These are phyloP conservation scores for Keithomyces neogunnii DNA, from an alignment of 2,329 filamentous ascomycete genomes.

Conservation along the genomic window DNA sequence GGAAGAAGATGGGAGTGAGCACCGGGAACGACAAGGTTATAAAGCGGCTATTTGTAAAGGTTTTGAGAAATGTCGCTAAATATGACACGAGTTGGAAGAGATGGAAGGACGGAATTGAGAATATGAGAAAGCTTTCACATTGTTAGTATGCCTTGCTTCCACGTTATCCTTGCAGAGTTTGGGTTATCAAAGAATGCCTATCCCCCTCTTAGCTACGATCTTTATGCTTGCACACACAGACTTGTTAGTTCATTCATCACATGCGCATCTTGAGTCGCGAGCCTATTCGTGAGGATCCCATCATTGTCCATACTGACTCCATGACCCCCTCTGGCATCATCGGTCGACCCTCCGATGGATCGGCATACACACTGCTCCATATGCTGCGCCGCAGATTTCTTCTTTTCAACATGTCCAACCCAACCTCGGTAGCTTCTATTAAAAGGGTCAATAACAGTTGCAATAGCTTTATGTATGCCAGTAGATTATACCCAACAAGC, in stretches of 20 bases:
- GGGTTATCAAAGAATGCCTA: slow-evolving; percentile 88
- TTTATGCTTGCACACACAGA: too few species aligned
- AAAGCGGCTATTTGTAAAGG: slow-evolving; percentile 12
- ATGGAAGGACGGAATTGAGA: slow-evolving; percentile 14
- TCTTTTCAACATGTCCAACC: too few species aligned
- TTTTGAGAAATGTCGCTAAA: slow-evolving; percentile 1
- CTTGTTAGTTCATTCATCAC: too few species aligned
- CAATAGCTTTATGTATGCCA: too few species aligned
- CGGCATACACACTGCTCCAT: slow-evolving; percentile 85
- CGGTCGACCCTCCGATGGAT: too few species aligned
- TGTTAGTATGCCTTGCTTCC: slow-evolving; percentile 35
- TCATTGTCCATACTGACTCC: too few species aligned
- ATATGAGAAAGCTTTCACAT: slow-evolving; percentile 13
- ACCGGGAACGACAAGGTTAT: slow-evolving; percentile 12
- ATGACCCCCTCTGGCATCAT: too few species aligned
- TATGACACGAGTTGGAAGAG: neutral
- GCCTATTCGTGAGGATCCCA: too few species aligned
- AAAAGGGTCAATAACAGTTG: too few species aligned
- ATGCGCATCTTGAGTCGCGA: too few species aligned
- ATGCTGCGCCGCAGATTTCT: slow-evolving; percentile 79
- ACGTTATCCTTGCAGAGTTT: slow-evolving; percentile 84
- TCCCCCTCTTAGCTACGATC: slow-evolving; percentile 88
- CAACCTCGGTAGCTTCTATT: too few species aligned
- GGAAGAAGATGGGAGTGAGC: slow-evolving; percentile 13
- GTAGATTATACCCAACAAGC: too few species aligned